Percentiles rank a stretch among this genome's conserved stretches.
Evolutionary conservation across 495 filamentous ascomycete species (phyloP).

Genomic region (Penicillium paradoxum): DNA sequence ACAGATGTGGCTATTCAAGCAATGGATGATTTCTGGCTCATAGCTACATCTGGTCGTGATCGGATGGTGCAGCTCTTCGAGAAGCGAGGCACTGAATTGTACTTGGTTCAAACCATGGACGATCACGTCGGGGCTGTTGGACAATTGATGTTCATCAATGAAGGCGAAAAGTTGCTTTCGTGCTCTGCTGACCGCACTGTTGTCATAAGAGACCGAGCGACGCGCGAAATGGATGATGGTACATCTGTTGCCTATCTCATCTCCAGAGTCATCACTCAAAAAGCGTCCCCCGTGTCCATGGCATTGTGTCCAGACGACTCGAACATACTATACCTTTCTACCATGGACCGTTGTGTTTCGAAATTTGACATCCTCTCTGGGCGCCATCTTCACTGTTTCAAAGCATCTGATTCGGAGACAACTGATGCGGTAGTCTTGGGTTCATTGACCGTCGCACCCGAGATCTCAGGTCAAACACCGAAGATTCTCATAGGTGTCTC

Average conservation of each 20-base stretch:
- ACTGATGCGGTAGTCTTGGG: constrained; percentile 79
- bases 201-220: constrained; percentile 70
- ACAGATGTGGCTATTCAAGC: constrained; percentile 66
- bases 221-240: constrained; percentile 55
- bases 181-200: constrained; percentile 85
- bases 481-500: constrained; percentile 75
- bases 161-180: constrained; percentile 70
- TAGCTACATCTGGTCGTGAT: constrained; percentile 81
- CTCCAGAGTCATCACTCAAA: constrained; percentile 68
- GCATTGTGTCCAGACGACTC: constrained; percentile 55
- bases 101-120: constrained; percentile 68
- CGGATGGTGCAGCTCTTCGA: constrained; percentile 85
- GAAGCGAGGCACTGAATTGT: constrained; percentile 47
- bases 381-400: constrained; percentile 66
- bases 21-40: constrained; percentile 37
- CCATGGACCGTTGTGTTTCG: constrained; percentile 74
- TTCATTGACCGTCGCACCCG: constrained; percentile 56
- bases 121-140: constrained; percentile 71
- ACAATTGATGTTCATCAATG: constrained; percentile 55
- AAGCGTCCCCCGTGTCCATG: constrained; percentile 84
- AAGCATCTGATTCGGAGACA: constrained; percentile 69
- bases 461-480: constrained; percentile 33
- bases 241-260: constrained; percentile 72
- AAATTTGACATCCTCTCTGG: constrained; percentile 72
- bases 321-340: constrained; percentile 64